Evolutionary conservation across 495 filamentous ascomycete genomes (phyloP), one percentile per base, ranked within the genome.

Genomic region (Penicillium ochrochloron): DNA sequence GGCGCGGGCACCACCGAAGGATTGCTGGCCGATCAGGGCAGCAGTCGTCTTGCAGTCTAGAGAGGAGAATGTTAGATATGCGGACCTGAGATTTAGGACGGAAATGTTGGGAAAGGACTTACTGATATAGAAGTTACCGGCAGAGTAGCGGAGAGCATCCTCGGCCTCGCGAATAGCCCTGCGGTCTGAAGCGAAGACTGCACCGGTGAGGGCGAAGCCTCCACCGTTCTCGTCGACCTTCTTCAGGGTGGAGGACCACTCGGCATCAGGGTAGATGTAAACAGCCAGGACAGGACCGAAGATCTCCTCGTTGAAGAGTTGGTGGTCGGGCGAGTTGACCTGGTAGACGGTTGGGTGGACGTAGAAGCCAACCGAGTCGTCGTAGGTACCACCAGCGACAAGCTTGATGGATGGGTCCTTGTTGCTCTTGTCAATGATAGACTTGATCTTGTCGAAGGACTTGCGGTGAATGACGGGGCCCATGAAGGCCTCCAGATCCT

Each of bases 91-190:
- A 5, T 42, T 10, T 21, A 27, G 1, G 27, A n/a, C 3, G 14
- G n/a, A 37, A 56, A 8, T 19, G 11, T 29, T 29, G 39, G 25
- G 25, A n/a, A 52, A 7, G 15, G 15, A 67, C 77, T 66, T 69
- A 81, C 78, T 94, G 78, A 93, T 84, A 73, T 95, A 96, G 75
- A 95, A 94, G 74, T 95, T 96, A 8, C 92, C 92, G 12, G 91
- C 90, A 11, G 90, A 83, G 71, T 93, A 89, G 60, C 89, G 85
- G 59, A 96, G 84, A 42, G 81, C 82, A 66, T 94, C 85, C 75
- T 94, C 90, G 3, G 92, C 92, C 57, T 85, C 71, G 11, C 89
- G 84, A 57, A 94, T 82, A 1, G 84, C 89, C 19, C 73, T 67
- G 17, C 90, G 84, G 73, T 94, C 89, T 33, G 79, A 72, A 3